Evolutionary conservation across 176 grass and related monocot genomes (phyloP), one percentile per base, ranked within the genome.

Genomic region (Guadua angustifolia): DNA sequence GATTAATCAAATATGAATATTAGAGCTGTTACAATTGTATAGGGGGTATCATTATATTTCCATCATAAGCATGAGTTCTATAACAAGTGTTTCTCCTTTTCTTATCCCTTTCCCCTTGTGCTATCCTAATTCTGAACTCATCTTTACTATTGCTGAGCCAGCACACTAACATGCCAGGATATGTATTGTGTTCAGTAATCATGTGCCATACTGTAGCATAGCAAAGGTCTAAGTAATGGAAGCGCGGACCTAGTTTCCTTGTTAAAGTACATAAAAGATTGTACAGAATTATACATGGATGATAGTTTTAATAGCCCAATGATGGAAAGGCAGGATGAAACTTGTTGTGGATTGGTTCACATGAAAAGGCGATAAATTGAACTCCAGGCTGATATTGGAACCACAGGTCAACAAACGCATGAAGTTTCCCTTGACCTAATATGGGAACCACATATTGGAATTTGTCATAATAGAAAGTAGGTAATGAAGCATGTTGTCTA

Each of bases 311-410:
- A 19, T 42, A 63, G 55, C 14, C 9, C 49, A 45, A 57, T 44
- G 24, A 40, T 43, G 13, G 43, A 77, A 61, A 79, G 35, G 24
- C 58, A 26, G 14, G 69, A 74, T 61, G 58, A 46, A 77, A 77
- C 55, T 51, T 7, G 21, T 70, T 35, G n/a, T 65, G 45, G 40
- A 60, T 67, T 84, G 69, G 25, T 66, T 66, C 18, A 39, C 10
- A 52, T 66, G 47, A 73, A 84, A 56, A 63, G 33, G 33, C 1
- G 2, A 45, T 29, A 47, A 76, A 64, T 14, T 50, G 32, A 74
- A 46, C 35, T 44, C 35, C 60, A 29, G 42, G 32, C 55, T 85
- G 53, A 32, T 80, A 53, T 85, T 40, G 19, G 19, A 80, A 81
- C 22, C 44, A 52, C 22, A 73, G 45, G 69, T 8, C 7, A 42